These are phyloP conservation scores for Skeletonema potamos DNA, from an alignment of 108 stramenopile species.

Conservation along the genomic window DNA sequence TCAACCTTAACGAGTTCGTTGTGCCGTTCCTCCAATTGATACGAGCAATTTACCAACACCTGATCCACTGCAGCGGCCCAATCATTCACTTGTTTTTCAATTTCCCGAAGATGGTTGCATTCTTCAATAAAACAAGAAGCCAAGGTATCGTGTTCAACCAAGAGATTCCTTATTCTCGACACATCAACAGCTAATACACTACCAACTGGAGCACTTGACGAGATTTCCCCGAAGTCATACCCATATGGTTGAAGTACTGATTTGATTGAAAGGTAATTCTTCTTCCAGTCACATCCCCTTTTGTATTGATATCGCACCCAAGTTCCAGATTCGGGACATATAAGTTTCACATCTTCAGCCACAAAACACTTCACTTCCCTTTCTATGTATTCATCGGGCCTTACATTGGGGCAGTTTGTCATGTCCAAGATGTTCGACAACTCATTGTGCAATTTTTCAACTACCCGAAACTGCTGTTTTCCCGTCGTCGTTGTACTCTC, in stretches of 20 bases:
- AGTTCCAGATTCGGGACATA: slow-evolving; percentile 30
- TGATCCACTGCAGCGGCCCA: slow-evolving; percentile 52
- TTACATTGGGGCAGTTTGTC: slow-evolving; percentile 25
- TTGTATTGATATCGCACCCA: slow-evolving; percentile 47
- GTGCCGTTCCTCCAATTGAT: slow-evolving; percentile 28
- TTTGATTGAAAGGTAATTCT: slow-evolving; percentile 18
- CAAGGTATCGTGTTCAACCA: slow-evolving; percentile 36
- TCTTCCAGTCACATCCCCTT: slow-evolving; percentile 22
- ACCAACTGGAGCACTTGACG: background rate
- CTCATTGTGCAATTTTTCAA: slow-evolving; percentile 37
- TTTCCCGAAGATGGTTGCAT: slow-evolving; percentile 22
- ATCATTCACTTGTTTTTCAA: slow-evolving; percentile 37
- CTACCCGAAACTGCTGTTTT: slow-evolving; percentile 22
- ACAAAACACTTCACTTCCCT: slow-evolving; percentile 57
- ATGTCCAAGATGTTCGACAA: slow-evolving; percentile 34
- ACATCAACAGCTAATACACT: slow-evolving; percentile 9
- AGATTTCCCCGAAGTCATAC: slow-evolving; percentile 10
- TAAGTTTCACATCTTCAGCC: slow-evolving; percentile 27
- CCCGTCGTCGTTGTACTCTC: background rate
- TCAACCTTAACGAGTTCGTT: slow-evolving; percentile 4
- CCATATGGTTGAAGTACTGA: slow-evolving; percentile 22
- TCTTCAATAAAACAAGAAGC: slow-evolving; percentile 44
- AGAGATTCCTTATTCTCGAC: slow-evolving; percentile 16
- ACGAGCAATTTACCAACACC: slow-evolving; percentile 16
- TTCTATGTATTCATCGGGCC: slow-evolving; percentile 42